Evolutionary conservation across 768 basidiomycete genomes (phyloP).

Genomic region (Suillus subaureus): DNA sequence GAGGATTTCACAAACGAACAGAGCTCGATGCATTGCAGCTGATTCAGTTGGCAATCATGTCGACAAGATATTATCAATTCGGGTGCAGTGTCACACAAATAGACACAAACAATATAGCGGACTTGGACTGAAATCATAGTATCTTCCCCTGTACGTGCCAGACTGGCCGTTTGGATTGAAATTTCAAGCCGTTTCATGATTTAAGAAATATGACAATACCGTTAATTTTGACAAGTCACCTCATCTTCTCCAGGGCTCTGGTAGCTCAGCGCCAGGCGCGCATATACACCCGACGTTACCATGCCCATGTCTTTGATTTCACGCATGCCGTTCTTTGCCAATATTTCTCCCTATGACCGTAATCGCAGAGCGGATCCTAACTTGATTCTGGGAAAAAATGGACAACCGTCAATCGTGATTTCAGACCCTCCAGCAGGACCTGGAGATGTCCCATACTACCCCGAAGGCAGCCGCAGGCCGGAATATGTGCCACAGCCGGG

Average conservation of each 20-base stretch:
- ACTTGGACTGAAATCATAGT: too few relatives aligned
- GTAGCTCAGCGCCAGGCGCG: constrained; percentile 4
- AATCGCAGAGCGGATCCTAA: neutral
- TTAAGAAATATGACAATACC: neutral
- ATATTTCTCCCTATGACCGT: neutral
- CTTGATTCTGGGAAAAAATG: neutral
- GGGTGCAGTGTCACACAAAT: too few relatives aligned
- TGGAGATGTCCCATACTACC: neutral
- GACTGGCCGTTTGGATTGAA: neutral
- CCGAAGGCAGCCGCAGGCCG: neutral
- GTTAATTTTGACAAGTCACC: neutral
- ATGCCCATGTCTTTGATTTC: neutral
- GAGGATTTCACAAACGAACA: neutral
- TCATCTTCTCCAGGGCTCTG: neutral
- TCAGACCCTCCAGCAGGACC: neutral
- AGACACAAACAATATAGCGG: too few relatives aligned
- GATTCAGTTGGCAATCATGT: neutral
- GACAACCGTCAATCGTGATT: neutral
- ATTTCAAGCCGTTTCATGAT: neutral
- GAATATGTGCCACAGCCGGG: neutral
- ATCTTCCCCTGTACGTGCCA: neutral
- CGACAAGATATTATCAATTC: too few relatives aligned
- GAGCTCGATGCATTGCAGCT: neutral
- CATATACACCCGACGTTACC: neutral
- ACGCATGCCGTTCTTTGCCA: neutral